These are phyloP conservation scores for Bipolaris bicolor DNA, from an alignment of 2,329 filamentous ascomycete species.

Conservation along the genomic window DNA sequence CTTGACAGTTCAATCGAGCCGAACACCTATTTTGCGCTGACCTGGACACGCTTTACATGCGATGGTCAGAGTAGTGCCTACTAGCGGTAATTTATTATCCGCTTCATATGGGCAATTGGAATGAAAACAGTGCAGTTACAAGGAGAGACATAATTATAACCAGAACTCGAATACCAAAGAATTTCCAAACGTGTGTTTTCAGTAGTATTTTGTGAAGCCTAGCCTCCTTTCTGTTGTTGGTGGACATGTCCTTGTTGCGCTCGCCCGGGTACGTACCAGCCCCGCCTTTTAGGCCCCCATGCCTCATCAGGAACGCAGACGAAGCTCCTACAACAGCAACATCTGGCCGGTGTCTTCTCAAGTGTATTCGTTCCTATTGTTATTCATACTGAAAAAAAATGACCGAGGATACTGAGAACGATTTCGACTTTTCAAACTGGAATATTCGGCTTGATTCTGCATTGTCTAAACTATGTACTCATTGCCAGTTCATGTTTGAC, in stretches of 20 bases:
- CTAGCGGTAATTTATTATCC: not conserved
- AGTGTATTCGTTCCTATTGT: not conserved
- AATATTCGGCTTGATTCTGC: not conserved
- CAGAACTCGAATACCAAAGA: too few species aligned
- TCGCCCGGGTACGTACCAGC: too few species aligned
- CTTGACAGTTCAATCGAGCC: too few species aligned
- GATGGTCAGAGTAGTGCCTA: not conserved
- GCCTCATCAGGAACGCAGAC: too few species aligned
- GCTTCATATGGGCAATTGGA: too few species aligned
- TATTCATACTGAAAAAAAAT: not conserved
- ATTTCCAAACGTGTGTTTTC: too few species aligned
- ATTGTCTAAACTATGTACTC: not conserved
- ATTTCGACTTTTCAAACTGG: not conserved
- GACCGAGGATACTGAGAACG: not conserved
- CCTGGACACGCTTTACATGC: not conserved
- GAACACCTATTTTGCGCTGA: not conserved
- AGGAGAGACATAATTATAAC: too few species aligned
- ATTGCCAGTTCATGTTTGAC: not conserved
- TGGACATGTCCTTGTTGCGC: too few species aligned
- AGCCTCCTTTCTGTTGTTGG: too few species aligned
- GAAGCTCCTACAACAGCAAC: not conserved
- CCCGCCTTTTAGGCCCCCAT: too few species aligned
- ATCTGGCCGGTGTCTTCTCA: not conserved
- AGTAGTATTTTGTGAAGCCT: too few species aligned
- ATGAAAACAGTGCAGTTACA: too few species aligned